Conservation (phyloP, 345 rosid genomes). For the Erucastrum elatum region DNA sequence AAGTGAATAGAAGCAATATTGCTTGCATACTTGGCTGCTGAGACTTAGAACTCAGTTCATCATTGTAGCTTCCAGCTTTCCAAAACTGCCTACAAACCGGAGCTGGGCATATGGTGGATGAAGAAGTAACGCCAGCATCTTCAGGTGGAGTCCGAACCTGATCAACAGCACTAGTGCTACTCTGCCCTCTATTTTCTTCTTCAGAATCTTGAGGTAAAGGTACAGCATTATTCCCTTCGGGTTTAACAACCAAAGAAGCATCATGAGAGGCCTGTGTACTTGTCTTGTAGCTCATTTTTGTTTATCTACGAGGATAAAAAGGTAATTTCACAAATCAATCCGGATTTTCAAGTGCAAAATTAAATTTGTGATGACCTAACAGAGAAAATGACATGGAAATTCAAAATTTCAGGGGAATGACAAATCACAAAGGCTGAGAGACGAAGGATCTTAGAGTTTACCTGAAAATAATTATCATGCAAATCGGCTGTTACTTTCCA, state of each 20-base stretch:
- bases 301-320: conserved; percentile 10
- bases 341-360: neutral
- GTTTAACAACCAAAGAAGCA: conserved; percentile 45
- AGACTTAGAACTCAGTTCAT: conserved; percentile 51
- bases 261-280: conserved; percentile 38
- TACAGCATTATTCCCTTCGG: conserved; percentile 35
- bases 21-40: conserved; percentile 55
- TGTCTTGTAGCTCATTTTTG: conserved; percentile 41
- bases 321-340: neutral
- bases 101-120: conserved; percentile 54
- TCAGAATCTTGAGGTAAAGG: conserved; percentile 48
- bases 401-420: neutral
- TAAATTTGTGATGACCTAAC: too few species aligned
- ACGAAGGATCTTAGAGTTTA: neutral
- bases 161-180: conserved; percentile 63
- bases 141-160: conserved; percentile 73
- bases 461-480: conserved; percentile 21
- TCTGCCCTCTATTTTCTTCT: conserved; percentile 54
- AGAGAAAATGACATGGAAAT: neutral
- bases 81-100: conserved; percentile 93
- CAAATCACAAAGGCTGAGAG: conserved; percentile 2
- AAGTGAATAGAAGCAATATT: conserved; percentile 28
- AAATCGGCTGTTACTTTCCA: conserved; percentile 6
- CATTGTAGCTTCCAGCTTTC: conserved; percentile 80
- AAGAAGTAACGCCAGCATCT: conserved; percentile 65